Evolutionary conservation across 2,329 filamentous ascomycete species (phyloP).

Genomic region (Ceratocystiopsis minuta): DNA sequence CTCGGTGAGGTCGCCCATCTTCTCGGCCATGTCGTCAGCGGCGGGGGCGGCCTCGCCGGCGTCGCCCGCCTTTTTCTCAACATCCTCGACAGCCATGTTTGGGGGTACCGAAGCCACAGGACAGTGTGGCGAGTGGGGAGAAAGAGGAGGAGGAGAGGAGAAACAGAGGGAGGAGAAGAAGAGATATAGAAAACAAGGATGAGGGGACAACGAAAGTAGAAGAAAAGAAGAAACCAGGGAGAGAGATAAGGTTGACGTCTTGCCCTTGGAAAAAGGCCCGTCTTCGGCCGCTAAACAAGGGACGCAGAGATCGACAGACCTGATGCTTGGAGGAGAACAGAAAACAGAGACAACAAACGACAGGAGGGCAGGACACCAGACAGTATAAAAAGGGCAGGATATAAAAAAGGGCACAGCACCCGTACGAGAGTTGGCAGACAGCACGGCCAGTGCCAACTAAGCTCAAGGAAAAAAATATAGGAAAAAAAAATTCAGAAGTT

Average conservation of each 20-base stretch:
- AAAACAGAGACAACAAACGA: not conserved
- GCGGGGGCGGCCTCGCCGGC: not conserved
- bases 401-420: not conserved
- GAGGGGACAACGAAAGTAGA: no score
- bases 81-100: constrained; percentile 4
- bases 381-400: no score
- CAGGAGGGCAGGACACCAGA: not conserved
- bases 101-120: no score
- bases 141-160: not conserved
- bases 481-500: no score
- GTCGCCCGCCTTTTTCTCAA: constrained; percentile 7
- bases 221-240: no score
- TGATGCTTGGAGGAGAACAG: not conserved
- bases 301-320: no score
- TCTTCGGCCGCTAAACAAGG: no score
- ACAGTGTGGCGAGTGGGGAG: no score
- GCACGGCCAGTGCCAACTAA: no score
- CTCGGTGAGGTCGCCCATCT: not conserved
- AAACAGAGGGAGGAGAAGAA: not conserved
- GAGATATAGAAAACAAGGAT: not conserved
- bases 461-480: not conserved
- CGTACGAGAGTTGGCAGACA: not conserved
- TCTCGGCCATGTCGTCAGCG: not conserved
- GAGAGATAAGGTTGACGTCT: no score
- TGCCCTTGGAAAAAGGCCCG: no score